Conservation (phyloP, 257 asterid species). For the Fraxinus cuspidata region DNA sequence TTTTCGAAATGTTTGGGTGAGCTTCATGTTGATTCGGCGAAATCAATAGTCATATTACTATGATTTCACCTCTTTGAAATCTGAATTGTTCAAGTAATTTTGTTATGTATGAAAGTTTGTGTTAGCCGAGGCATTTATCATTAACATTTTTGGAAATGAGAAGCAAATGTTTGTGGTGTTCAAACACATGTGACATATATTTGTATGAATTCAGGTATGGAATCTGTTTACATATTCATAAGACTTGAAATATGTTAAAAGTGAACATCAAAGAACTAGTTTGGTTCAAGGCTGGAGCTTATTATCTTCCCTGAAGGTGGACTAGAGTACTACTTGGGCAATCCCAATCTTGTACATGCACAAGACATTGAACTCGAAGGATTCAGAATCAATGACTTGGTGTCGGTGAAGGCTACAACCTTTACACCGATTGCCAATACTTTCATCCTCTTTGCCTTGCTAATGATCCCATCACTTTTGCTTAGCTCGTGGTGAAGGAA, state of each 20-base stretch:
- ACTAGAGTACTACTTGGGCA: slow-evolving; percentile 46
- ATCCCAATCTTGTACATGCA: background rate
- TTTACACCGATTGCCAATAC: slow-evolving; percentile 48
- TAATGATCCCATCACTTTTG: slow-evolving; percentile 44
- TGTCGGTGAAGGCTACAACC: slow-evolving; percentile 17
- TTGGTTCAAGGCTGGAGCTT: slow-evolving; percentile 58
- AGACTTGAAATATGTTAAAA: slow-evolving; percentile 27
- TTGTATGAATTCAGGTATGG: no score
- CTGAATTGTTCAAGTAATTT: no score
- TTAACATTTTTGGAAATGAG: no score
- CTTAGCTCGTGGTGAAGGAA: slow-evolving; percentile 46
- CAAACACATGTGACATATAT: no score
- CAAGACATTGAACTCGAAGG: slow-evolving; percentile 42
- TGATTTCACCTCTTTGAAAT: no score
- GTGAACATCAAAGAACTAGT: slow-evolving; percentile 48
- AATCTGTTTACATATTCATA: no score
- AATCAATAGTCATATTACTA: no score
- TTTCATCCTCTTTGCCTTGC: slow-evolving; percentile 49
- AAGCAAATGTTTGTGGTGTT: no score
- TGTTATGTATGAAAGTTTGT: no score
- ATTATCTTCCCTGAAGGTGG: slow-evolving; percentile 47
- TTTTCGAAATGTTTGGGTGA: no score
- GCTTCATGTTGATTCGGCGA: no score
- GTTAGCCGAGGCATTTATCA: no score
- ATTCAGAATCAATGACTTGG: slow-evolving; percentile 43